A percentile compares a stretch with the other conserved stretches of the same genome.
Conservation (phyloP, 2,329 filamentous ascomycete genomes). For the Apiospora malaysiana region DNA sequence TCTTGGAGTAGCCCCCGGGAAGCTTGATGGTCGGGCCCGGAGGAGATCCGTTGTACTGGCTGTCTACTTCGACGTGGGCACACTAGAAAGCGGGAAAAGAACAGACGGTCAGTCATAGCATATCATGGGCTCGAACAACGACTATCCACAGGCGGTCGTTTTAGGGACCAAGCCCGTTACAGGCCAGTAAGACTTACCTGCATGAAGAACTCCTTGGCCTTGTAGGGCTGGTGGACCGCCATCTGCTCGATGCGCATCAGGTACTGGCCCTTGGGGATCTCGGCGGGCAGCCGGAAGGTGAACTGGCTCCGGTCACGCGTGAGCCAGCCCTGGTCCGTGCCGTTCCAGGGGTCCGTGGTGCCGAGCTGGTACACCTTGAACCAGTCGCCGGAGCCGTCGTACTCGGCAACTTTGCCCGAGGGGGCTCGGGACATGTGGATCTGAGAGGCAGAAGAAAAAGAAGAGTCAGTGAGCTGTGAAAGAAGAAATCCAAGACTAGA, state of each 20-base stretch:
- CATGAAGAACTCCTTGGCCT: slow-evolving; percentile 19
- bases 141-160: not conserved
- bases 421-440: slow-evolving; percentile 13
- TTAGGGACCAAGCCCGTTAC: not conserved
- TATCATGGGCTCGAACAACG: not conserved
- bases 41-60: not conserved
- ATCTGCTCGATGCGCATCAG: slow-evolving; percentile 20
- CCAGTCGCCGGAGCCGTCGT: slow-evolving; percentile 18
- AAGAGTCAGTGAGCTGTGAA: not conserved
- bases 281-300: not conserved
- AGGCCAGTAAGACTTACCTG: not conserved
- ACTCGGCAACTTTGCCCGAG: slow-evolving; percentile 11
- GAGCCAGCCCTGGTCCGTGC: slow-evolving; percentile 19
- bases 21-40: slow-evolving; percentile 12
- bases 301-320: slow-evolving; percentile 11
- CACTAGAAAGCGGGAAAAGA: not conserved
- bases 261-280: slow-evolving; percentile 19
- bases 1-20: not conserved
- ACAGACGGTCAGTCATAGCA: not conserved
- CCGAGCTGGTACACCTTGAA: slow-evolving; percentile 20
- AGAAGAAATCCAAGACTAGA: too few species aligned
- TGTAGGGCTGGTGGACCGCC: slow-evolving; percentile 19
- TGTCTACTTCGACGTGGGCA: slow-evolving; percentile 8
- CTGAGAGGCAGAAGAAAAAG: not conserved
- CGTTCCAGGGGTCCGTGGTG: slow-evolving; percentile 10